Evolutionary conservation across 225 moss, liverwort and hornwort genomes (phyloP), one percentile per base, ranked within the genome.

Genomic region (Pseudisothecium myosuroides): DNA sequence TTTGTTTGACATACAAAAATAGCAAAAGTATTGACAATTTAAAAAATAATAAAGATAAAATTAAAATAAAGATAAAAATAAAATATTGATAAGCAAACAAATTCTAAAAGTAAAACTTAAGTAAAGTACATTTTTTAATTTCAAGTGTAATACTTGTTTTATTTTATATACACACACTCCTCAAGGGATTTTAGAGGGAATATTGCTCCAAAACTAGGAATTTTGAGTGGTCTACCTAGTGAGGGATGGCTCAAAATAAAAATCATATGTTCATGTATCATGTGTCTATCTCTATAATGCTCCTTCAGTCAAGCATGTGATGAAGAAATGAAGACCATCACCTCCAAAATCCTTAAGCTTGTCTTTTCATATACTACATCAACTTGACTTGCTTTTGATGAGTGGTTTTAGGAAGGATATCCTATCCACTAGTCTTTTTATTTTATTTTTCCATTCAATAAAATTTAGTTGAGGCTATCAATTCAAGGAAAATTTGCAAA

Each of bases 331-430:
- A n/a, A 68, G 13, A 68, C 21, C n/a, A 67, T n/a, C 4, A 67
- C 67, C 12, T 67, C n/a, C 7, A 0, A n/a, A n/a, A 12, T 66
- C 19, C 4, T 37, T 7, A 39, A 69, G 13, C 4, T 0, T 49
- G 0, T n/a, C 7, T 75, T 75, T 32, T 32, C 3, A 18, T 19
- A 19, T 17, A 20, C 12, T 14, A 24, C 19, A 11, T 67, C 0
- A 21, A 37, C 6, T 37, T 67, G 21, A 67, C 12, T 67, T 67
- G 20, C 1, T 37, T 37, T 37, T 20, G 1, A 39, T 23, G 8
- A 67, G 6, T 11, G 4, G 12, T 67, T 67, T 21, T 37, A 21
- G 0, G 2, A 72, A 43, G 9, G 43, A 16, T 26, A 41, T 22
- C 36, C 20, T 66, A 66, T 41, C 2, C 1, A 26, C 9, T 27